phyloP scores from a whole-genome alignment of 495 filamentous ascomycete genomes.

The Ramalina peruviana region DNA sequence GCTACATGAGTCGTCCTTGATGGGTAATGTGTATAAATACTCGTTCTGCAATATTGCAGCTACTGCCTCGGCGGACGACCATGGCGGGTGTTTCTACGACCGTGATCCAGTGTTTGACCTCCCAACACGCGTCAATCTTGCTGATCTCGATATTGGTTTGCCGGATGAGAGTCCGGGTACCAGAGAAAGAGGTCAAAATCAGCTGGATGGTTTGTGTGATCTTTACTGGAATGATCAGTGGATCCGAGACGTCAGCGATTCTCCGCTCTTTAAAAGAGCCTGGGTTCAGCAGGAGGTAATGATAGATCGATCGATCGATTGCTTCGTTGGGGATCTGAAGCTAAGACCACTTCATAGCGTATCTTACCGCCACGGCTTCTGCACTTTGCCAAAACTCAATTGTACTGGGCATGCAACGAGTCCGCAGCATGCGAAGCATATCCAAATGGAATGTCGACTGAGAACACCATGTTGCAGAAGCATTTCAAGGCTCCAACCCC shows the following conservation, averaged over 20 bases:
- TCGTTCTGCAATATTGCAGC: not conserved
- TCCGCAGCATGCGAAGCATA: constrained; percentile 1
- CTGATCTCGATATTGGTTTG: too few species aligned
- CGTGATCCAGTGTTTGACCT: not conserved
- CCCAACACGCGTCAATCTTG: not conserved
- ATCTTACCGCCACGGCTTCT: constrained; percentile 3
- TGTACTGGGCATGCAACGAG: constrained; percentile 11
- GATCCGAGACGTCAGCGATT: too few species aligned
- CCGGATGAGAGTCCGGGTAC: too few species aligned
- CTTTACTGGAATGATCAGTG: too few species aligned
- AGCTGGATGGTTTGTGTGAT: too few species aligned
- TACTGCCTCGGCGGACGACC: not conserved
- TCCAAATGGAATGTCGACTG: not conserved
- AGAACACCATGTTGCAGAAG: not conserved
- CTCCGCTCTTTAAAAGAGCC: too few species aligned
- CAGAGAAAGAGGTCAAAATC: too few species aligned
- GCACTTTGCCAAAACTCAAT: constrained; percentile 3
- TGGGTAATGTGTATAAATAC: not conserved
- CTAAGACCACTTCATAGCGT: not conserved
- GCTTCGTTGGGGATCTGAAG: too few species aligned
- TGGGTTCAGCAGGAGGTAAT: too few species aligned
- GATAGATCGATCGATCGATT: too few species aligned
- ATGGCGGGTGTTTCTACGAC: not conserved
- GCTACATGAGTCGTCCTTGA: not conserved
- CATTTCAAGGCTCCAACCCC: too few species aligned